Conservation (phyloP, 2,329 filamentous ascomycete genomes). For the Beauveria rudraprayagi region DNA sequence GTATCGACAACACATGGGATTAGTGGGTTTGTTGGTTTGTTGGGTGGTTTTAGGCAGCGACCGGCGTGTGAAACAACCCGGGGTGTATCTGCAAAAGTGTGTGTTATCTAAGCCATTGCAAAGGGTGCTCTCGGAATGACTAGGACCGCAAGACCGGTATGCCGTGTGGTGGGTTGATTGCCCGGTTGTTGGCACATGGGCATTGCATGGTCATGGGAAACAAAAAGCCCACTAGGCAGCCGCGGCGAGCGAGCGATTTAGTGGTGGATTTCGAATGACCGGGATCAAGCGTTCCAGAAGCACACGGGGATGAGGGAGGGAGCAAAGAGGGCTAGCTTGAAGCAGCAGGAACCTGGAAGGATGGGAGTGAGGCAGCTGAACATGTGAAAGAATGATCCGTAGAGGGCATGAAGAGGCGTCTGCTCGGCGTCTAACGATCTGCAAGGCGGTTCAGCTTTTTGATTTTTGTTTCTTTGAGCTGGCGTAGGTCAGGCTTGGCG, state of each 20-base stretch:
- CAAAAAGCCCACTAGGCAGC: too few relatives aligned
- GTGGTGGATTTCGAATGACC: not conserved
- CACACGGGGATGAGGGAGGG: not conserved
- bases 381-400: not conserved
- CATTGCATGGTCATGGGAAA: not conserved
- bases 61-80: slow-evolving; percentile 4
- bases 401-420: not conserved
- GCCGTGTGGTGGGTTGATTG: not conserved
- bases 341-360: not conserved
- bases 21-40: not conserved
- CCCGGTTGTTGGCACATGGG: not conserved
- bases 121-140: not conserved
- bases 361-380: not conserved
- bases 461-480: not conserved
- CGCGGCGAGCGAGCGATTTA: too few relatives aligned
- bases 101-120: not conserved
- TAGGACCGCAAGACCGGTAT: not conserved
- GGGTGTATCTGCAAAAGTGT: not conserved
- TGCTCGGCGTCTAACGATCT: not conserved
- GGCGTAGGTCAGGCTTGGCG: too few relatives aligned
- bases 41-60: not conserved
- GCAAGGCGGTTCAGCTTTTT: not conserved
- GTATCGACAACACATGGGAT: not conserved
- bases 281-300: slow-evolving; percentile 9
- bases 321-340: not conserved